phyloP scores from a whole-genome alignment of 2,329 filamentous ascomycete species.

The Xylariaceae sp. region DNA sequence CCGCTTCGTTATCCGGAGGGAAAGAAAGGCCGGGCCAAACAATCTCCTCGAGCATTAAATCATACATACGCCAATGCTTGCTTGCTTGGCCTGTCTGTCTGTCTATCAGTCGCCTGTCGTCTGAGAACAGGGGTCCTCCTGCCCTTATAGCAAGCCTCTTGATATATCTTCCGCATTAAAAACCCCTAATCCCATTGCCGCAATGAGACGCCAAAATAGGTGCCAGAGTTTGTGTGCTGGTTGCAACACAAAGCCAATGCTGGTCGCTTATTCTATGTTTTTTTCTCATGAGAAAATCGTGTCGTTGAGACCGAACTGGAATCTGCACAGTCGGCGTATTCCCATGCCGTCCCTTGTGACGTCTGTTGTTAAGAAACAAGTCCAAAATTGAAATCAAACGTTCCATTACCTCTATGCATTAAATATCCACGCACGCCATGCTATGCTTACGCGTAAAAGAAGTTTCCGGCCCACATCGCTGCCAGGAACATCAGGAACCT shows the following conservation, averaged over 20 bases:
- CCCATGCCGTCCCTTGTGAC: conserved; percentile 11
- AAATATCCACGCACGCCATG: conserved; percentile 16
- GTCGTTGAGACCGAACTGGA: conserved; percentile 19
- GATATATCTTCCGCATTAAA: conserved; percentile 16
- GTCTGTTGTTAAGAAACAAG: conserved; percentile 13
- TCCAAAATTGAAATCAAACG: conserved; percentile 15
- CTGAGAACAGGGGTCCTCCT: not conserved
- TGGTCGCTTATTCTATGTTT: conserved; percentile 17
- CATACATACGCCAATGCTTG: too few species aligned
- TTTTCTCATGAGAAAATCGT: conserved; percentile 14
- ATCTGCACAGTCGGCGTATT: conserved; percentile 19
- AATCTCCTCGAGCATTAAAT: too few species aligned
- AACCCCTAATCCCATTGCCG: conserved; percentile 14
- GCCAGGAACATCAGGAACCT: conserved; percentile 17
- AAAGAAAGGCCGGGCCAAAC: too few species aligned
- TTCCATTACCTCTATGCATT: conserved; percentile 21
- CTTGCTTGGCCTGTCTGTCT: too few species aligned
- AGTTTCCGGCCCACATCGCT: conserved; percentile 23
- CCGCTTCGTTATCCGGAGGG: too few species aligned
- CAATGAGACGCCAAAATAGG: conserved; percentile 14
- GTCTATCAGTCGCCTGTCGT: too few species aligned
- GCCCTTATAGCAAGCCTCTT: not conserved
- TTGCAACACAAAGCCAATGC: conserved; percentile 12
- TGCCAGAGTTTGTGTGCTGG: conserved; percentile 6
- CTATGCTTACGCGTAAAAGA: conserved; percentile 21